Conservation (phyloP, 2,329 filamentous ascomycete species). For the Talaromyces marneffei region DNA sequence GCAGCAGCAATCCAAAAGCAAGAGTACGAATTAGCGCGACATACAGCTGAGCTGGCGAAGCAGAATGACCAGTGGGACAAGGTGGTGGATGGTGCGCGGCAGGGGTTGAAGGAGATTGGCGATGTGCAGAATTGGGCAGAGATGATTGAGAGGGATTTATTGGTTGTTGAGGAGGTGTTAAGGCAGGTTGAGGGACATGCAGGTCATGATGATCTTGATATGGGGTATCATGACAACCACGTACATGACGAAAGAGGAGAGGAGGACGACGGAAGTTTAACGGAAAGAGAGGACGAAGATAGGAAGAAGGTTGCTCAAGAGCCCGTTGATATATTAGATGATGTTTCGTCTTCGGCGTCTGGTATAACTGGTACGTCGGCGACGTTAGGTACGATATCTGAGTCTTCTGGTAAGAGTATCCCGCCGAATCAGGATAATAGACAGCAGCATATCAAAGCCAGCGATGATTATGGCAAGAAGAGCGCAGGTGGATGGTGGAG, state of each 20-base stretch:
- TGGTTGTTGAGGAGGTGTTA: conserved; percentile 40
- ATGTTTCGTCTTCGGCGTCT: conserved; percentile 12
- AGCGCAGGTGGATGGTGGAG: conserved; percentile 10
- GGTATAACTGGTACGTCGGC: conserved; percentile 13
- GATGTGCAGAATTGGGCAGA: conserved; percentile 62
- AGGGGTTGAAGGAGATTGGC: conserved; percentile 57
- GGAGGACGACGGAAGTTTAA: conserved; percentile 9
- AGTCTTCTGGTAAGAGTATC: conserved; percentile 11
- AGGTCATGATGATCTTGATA: conserved; percentile 14
- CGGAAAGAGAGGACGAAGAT: conserved; percentile 9
- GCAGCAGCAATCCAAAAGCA: conserved; percentile 50
- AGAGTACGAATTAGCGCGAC: conserved; percentile 47
- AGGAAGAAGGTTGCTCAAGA: conserved; percentile 9
- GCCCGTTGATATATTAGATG: conserved; percentile 7
- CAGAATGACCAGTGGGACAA: conserved; percentile 52
- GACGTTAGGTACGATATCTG: conserved; percentile 4
- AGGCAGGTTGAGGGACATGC: conserved; percentile 22
- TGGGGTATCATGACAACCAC: neutral
- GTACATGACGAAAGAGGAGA: neutral
- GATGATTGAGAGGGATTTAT: conserved; percentile 50
- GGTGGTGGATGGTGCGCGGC: conserved; percentile 49
- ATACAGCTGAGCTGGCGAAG: conserved; percentile 46
- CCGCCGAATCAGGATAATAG: neutral
- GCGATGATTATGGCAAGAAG: neutral
- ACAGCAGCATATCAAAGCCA: neutral